Percentiles rank a stretch among this genome's conserved stretches.
These are phyloP conservation scores for Geum urbanum DNA, from an alignment of 306 rosid genomes.

Conservation along the genomic window DNA sequence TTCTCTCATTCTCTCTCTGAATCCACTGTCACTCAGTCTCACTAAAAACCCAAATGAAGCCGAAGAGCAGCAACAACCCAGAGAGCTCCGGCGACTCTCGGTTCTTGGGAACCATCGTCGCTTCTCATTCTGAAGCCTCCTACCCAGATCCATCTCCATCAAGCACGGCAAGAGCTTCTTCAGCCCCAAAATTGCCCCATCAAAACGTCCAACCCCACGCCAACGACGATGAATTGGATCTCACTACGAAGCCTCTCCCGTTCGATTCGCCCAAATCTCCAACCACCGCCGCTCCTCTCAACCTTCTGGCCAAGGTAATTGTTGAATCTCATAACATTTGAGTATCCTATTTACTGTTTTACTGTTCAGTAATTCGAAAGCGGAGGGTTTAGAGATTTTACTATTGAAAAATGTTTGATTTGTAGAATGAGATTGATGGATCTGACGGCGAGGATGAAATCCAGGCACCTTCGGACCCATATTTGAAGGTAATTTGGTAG, in stretches of 20 bases:
- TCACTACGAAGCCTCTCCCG: constrained; percentile 27
- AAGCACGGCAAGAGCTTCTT: constrained; percentile 37
- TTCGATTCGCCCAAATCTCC: constrained; percentile 29
- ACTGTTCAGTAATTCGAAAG: neutral
- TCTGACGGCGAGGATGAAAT: constrained; percentile 16
- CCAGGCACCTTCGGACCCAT: constrained; percentile 15
- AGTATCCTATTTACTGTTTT: neutral
- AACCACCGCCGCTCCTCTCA: constrained; percentile 15
- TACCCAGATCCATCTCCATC: constrained; percentile 73
- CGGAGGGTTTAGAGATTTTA: neutral
- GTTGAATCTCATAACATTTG: too few species aligned
- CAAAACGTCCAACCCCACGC: constrained; percentile 48
- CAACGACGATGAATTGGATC: constrained; percentile 6
- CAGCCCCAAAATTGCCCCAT: constrained; percentile 31
- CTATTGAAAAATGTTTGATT: neutral
- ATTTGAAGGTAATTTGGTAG: constrained; percentile 28
- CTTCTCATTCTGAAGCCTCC: constrained; percentile 68
- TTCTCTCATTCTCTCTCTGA: constrained; percentile 12
- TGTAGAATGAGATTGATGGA: constrained; percentile 23
- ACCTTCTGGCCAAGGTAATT: constrained; percentile 48
- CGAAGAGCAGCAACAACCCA: constrained; percentile 22
- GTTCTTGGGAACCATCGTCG: constrained; percentile 54
- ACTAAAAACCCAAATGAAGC: constrained; percentile 39
- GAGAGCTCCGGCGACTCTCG: constrained; percentile 36
- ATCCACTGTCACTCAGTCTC: neutral